These are phyloP conservation scores for Colletotrichum sp. DNA, from an alignment of 2,329 filamentous ascomycete genomes.

Conservation along the genomic window DNA sequence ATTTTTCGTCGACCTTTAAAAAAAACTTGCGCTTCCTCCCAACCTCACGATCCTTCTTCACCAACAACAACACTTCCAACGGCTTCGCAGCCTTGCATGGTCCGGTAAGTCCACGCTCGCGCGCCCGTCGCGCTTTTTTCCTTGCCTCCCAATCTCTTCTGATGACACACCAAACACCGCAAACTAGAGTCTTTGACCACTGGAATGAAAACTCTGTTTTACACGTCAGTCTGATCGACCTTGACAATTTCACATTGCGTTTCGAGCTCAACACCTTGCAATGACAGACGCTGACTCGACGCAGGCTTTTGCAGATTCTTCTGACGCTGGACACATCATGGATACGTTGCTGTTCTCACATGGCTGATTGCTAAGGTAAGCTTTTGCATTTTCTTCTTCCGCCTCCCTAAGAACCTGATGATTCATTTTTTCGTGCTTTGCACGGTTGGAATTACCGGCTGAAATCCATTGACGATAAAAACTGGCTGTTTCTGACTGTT, in stretches of 20 bases:
- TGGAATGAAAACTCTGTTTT: slow-evolving; percentile 83
- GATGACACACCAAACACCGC: slow-evolving; percentile 84
- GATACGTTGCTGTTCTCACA: not conserved
- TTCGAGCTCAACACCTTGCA: not conserved
- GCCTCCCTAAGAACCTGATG: slow-evolving; percentile 47
- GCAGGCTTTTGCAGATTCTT: slow-evolving; percentile 1
- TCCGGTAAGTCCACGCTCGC: slow-evolving; percentile 27
- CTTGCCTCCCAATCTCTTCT: slow-evolving; percentile 45
- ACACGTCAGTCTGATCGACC: slow-evolving; percentile 89
- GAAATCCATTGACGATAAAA: slow-evolving; percentile 81
- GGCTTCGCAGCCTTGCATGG: slow-evolving; percentile 15
- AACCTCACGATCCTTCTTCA: slow-evolving; percentile 13
- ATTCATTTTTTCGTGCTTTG: slow-evolving; percentile 70
- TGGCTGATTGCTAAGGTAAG: slow-evolving; percentile 8
- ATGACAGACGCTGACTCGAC: not conserved
- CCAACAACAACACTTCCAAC: not conserved
- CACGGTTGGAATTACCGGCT: slow-evolving; percentile 96
- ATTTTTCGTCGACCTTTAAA: slow-evolving; percentile 24
- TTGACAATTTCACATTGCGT: slow-evolving; percentile 6
- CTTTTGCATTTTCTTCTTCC: not conserved
- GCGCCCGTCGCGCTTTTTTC: not conserved
- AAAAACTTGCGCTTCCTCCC: slow-evolving; percentile 19
- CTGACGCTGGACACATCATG: not conserved
- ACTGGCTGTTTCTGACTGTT: slow-evolving; percentile 84
- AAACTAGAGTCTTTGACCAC: slow-evolving; percentile 99